phyloP scores from a whole-genome alignment of 805 yeast species.

The Pichia eremophila region DNA sequence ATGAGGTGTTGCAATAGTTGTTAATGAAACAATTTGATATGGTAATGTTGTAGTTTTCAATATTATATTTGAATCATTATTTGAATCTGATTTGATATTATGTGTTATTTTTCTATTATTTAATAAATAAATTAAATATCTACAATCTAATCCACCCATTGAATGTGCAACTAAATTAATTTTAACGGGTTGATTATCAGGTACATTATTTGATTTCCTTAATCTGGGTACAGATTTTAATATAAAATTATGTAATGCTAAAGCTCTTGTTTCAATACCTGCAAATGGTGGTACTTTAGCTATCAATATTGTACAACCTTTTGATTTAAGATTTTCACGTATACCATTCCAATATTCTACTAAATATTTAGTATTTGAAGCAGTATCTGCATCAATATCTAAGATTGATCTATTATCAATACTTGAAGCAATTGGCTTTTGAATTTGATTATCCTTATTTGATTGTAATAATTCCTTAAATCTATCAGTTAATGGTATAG shows the following conservation, averaged over 20 bases:
- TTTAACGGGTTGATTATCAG: slow-evolving; percentile 30
- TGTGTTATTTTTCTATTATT: background rate
- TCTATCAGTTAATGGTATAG: background rate
- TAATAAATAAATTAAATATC: slow-evolving; percentile 57
- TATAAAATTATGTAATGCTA: slow-evolving; percentile 44
- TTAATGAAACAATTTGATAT: slow-evolving; percentile 50
- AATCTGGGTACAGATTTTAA: slow-evolving; percentile 12
- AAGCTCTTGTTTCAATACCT: slow-evolving; percentile 60
- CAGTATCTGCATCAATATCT: background rate
- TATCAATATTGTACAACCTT: slow-evolving; percentile 61
- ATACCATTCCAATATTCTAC: slow-evolving; percentile 82
- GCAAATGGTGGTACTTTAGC: slow-evolving; percentile 82
- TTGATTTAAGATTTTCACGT: slow-evolving; percentile 43
- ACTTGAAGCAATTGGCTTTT: background rate
- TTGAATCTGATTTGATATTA: background rate
- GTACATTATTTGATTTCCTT: slow-evolving; percentile 19
- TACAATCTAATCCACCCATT: slow-evolving; percentile 87
- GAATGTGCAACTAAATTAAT: slow-evolving; percentile 81
- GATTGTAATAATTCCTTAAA: background rate
- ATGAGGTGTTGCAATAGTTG: slow-evolving; percentile 87
- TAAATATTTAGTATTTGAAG: slow-evolving; percentile 26
- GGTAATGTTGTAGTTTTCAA: slow-evolving; percentile 26
- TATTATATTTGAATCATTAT: background rate
- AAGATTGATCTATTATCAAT: slow-evolving; percentile 5
- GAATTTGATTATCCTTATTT: background rate